A percentile compares a stretch with the other conserved stretches of the same genome.
Conservation (phyloP, 2,329 filamentous ascomycete species). For the Biscogniauxia marginata region DNA sequence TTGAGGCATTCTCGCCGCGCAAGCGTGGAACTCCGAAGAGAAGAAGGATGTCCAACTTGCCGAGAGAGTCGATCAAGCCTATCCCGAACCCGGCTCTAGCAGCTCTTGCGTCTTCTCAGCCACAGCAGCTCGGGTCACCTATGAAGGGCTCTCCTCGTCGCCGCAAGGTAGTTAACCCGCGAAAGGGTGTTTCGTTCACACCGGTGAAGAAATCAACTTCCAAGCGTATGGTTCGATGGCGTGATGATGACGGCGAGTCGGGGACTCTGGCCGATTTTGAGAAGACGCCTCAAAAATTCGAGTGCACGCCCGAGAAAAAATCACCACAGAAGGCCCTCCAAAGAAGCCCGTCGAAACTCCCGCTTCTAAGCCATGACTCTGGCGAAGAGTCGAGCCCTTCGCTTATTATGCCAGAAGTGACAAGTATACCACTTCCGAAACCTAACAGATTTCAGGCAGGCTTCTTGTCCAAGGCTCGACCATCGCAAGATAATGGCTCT, state of each 20-base stretch:
- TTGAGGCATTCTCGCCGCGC: constrained; percentile 68
- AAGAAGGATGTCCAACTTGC: constrained; percentile 50
- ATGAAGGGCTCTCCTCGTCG: constrained; percentile 78
- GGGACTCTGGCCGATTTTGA: constrained; percentile 87
- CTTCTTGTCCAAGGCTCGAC: constrained; percentile 65
- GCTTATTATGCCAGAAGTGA: constrained; percentile 51
- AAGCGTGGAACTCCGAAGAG: constrained; percentile 77
- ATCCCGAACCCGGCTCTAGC: constrained; percentile 44
- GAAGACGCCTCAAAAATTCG: constrained; percentile 75
- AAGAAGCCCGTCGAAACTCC: constrained; percentile 48
- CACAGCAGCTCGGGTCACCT: constrained; percentile 56
- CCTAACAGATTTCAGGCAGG: constrained; percentile 83
- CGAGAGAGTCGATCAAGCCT: constrained; percentile 40
- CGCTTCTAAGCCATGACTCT: constrained; percentile 54
- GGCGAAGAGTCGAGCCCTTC: constrained; percentile 57
- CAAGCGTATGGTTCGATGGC: constrained; percentile 85
- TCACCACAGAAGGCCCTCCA: constrained; percentile 51
- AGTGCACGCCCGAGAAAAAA: constrained; percentile 53
- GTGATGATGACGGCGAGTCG: constrained; percentile 80
- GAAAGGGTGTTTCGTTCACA: constrained; percentile 77
- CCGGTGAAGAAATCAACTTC: constrained; percentile 72
- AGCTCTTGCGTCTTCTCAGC: constrained; percentile 28
- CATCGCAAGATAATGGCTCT: constrained; percentile 51
- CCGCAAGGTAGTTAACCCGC: constrained; percentile 61
- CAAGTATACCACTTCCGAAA: constrained; percentile 44